A percentile compares a stretch with the other conserved stretches of the same genome.
Conservation (phyloP, 176 grass and related monocot species). For the Eleusine coracana region DNA sequence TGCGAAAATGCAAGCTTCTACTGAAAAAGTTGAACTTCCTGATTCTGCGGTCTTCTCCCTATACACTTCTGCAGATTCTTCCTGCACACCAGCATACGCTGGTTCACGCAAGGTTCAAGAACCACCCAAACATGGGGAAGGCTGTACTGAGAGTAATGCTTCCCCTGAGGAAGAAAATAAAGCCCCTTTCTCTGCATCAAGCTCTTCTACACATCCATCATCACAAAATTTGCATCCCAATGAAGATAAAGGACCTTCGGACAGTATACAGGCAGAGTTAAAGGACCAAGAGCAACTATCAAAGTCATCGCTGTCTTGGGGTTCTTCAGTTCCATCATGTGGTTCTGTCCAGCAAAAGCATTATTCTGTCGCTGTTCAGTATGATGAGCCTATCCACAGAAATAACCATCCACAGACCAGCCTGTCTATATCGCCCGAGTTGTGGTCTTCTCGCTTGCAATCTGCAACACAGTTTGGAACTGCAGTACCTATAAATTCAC, state of each 20-base stretch:
- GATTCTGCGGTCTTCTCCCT: conserved; percentile 33
- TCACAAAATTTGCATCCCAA: conserved; percentile 7
- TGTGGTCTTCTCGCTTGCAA: conserved; percentile 17
- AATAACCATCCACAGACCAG: conserved; percentile 27
- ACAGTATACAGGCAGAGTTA: conserved; percentile 5
- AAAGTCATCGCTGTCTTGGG: neutral
- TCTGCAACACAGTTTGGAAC: conserved; percentile 14
- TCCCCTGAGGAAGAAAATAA: conserved; percentile 25
- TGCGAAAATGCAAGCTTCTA: conserved; percentile 29
- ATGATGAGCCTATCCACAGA: conserved; percentile 14
- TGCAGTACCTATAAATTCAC: neutral
- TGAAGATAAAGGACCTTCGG: conserved; percentile 23
- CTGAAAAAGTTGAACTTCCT: conserved; percentile 34
- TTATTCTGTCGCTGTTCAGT: conserved; percentile 24
- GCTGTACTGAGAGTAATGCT: conserved; percentile 7
- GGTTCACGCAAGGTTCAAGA: conserved; percentile 15
- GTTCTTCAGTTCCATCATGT: conserved; percentile 18
- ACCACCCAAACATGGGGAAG: conserved; percentile 24
- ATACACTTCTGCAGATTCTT: conserved; percentile 29
- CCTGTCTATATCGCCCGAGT: neutral
- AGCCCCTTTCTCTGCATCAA: neutral
- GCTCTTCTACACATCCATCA: conserved; percentile 1
- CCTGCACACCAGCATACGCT: conserved; percentile 10
- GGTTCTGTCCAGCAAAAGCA: neutral
- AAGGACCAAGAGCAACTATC: conserved; percentile 25